Evolutionary conservation across 2,329 filamentous ascomycete species (phyloP), one percentile per base, ranked within the genome.

Genomic region (Thielaviopsis punctulata): DNA sequence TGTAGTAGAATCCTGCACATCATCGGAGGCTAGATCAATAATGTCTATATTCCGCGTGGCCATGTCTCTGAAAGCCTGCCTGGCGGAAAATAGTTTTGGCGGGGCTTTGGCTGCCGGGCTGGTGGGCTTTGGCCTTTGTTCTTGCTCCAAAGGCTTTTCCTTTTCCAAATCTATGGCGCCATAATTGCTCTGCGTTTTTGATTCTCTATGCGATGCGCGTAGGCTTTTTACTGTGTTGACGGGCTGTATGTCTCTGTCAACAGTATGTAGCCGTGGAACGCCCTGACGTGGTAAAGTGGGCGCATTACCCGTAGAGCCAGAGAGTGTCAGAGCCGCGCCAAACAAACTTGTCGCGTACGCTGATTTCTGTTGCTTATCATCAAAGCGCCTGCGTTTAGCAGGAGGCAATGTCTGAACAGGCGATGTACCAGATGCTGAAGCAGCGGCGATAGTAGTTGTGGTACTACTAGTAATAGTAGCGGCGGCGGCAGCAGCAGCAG

Each of bases 261-360:
- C 23, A 9, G 50, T 24, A 33, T 52, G 53, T 4, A 55, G 41
- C 12, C 50, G 45, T 2, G 53, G 53, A 47, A 55, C 52, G 30
- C 45, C 22, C 21, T 48, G 45, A n/a, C 46, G 53, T 15, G 36
- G 45, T 3, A 47, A 18, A 2, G 44, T 19, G 25, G 48, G 23
- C 10, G 41, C 19, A 39, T n/a, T 47, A 9, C 23, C 30, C 13
- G 45, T 7, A 15, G 25, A 44, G 33, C 46, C 24, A 12, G 46
- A 52, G 19, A 75, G 61, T 4, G 62, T 67, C 47, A 76, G 57
- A 4, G 68, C 60, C 19, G 72, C 65, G 2, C 73, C 73, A 57
- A 74, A 75, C 3, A 76, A 61, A 57, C 66, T 73, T 56, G 70
- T 69, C 4, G 72, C 71, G 60, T 74, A 76, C 5, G 71, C 70